Percentiles rank a stretch among this genome's conserved stretches.
Conservation (phyloP, 371 early-diverging fungal genomes). For the Apophysomyces trapeziformis region DNA sequence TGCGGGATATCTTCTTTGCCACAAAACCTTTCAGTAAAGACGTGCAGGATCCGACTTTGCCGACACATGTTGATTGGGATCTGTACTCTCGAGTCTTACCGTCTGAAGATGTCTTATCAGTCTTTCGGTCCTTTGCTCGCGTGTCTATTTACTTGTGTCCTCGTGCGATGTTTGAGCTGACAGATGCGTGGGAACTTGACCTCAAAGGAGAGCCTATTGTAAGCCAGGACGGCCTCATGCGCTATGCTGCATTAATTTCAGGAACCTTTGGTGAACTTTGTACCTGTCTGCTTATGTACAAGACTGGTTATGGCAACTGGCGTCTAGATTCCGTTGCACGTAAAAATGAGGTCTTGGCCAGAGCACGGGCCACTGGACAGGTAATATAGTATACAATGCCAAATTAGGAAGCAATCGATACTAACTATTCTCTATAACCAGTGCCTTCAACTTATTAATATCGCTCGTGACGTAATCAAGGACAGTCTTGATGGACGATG, state of each 20-base stretch:
- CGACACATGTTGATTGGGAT: constrained; percentile 35
- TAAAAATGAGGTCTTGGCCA: constrained; percentile 32
- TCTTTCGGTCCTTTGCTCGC: constrained; percentile 41
- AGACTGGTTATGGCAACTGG: constrained; percentile 46
- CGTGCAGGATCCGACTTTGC: constrained; percentile 22
- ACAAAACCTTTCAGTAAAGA: neutral
- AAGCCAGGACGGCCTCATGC: constrained; percentile 44
- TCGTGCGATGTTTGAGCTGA: constrained; percentile 46
- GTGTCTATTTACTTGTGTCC: constrained; percentile 48
- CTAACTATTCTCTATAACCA: constrained; percentile 15
- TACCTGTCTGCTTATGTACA: constrained; percentile 49
- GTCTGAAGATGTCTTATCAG: constrained; percentile 28
- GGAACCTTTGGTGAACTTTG: constrained; percentile 59
- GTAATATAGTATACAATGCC: constrained; percentile 19
- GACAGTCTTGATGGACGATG: constrained; percentile 53
- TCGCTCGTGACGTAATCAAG: constrained; percentile 57
- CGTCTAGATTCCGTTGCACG: constrained; percentile 27
- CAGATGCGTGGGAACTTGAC: constrained; percentile 58
- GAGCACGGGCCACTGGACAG: constrained; percentile 59
- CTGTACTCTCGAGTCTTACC: constrained; percentile 17
- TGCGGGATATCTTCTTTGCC: constrained; percentile 19
- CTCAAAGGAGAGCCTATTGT: constrained; percentile 36
- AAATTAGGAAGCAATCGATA: constrained; percentile 8
- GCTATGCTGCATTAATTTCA: constrained; percentile 54
- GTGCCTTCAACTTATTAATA: constrained; percentile 63